Conservation (phyloP, 768 basidiomycete genomes). For the Tricholomella constricta region DNA sequence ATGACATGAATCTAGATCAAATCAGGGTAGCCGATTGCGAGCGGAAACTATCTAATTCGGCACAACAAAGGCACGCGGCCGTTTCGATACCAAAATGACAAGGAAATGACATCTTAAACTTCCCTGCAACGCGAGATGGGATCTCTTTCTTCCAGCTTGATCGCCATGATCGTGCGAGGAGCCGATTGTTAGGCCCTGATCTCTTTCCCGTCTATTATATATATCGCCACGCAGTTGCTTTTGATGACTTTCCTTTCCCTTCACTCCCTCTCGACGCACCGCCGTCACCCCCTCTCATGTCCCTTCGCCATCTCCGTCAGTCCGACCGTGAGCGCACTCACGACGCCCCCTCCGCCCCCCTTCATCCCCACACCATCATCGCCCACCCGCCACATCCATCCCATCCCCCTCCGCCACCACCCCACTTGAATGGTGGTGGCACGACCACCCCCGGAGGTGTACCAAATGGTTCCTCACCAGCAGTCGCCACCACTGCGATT, state of each 20-base stretch:
- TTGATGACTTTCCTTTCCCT: slow-evolving; percentile 53
- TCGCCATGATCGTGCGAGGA: slow-evolving; percentile 69
- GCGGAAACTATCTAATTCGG: slow-evolving; percentile 52
- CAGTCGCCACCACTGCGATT: slow-evolving; percentile 37
- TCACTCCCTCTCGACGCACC: slow-evolving; percentile 31
- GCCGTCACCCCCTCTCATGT: slow-evolving; percentile 40
- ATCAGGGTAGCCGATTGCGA: slow-evolving; percentile 38
- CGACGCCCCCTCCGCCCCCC: slow-evolving; percentile 45
- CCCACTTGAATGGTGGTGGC: slow-evolving; percentile 61
- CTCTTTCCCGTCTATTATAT: slow-evolving; percentile 52
- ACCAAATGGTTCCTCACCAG: slow-evolving; percentile 52
- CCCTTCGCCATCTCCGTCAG: slow-evolving; percentile 62
- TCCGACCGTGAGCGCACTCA: slow-evolving; percentile 67
- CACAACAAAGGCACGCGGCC: slow-evolving; percentile 63
- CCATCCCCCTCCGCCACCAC: slow-evolving; percentile 28
- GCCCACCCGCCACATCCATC: slow-evolving; percentile 41
- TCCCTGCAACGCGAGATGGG: slow-evolving; percentile 45
- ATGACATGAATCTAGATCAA: slow-evolving; percentile 21
- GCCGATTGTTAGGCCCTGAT: slow-evolving; percentile 46
- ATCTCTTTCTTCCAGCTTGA: slow-evolving; percentile 51
- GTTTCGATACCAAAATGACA: slow-evolving; percentile 46
- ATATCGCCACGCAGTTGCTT: slow-evolving; percentile 48
- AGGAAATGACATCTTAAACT: slow-evolving; percentile 46
- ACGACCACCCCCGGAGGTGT: slow-evolving; percentile 42
- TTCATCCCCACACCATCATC: slow-evolving; percentile 33